A percentile compares a stretch with the other conserved stretches of the same genome.
These are phyloP conservation scores for Tricladium varicosporioides DNA, from an alignment of 2,329 filamentous ascomycete species.

Conservation along the genomic window DNA sequence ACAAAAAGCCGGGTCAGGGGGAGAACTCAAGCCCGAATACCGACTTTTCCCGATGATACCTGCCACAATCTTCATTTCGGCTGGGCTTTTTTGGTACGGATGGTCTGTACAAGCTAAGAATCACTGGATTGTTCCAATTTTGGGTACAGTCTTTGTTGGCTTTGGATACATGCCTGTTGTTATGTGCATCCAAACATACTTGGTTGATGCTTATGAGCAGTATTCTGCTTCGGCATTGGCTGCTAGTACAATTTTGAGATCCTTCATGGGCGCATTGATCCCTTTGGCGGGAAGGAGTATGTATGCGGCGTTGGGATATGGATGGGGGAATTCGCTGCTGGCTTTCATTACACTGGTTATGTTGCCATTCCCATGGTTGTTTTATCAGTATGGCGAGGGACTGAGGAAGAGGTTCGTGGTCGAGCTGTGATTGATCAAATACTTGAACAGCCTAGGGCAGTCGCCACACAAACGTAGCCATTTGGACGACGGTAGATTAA, in stretches of 20 bases:
- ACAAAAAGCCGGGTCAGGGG: conserved; percentile 28
- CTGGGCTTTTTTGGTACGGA: conserved; percentile 48
- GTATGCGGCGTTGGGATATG: conserved; percentile 32
- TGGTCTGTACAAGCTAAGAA: conserved; percentile 42
- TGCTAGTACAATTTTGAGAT: conserved; percentile 34
- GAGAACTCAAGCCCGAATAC: conserved; percentile 33
- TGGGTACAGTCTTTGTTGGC: conserved; percentile 40
- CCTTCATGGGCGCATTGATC: conserved; percentile 31
- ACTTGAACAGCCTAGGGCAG: too few species aligned
- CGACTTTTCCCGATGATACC: conserved; percentile 41
- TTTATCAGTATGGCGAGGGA: background rate
- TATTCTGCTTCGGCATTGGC: conserved; percentile 36
- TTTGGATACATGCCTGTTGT: conserved; percentile 39
- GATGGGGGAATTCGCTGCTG: conserved; percentile 30
- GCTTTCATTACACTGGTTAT: background rate
- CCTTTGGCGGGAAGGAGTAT: conserved; percentile 30
- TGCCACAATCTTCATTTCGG: conserved; percentile 37
- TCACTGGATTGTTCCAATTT: conserved; percentile 43
- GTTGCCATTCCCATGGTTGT: background rate
- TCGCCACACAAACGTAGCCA: too few species aligned
- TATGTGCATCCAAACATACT: conserved; percentile 34
- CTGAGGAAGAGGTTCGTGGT: background rate
- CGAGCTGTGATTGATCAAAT: background rate
- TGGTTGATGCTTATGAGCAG: conserved; percentile 35
- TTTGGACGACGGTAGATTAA: too few species aligned